Evolutionary conservation across 2,329 filamentous ascomycete species (phyloP), one percentile per base, ranked within the genome.

Genomic region (Malbranchea zuffiana): DNA sequence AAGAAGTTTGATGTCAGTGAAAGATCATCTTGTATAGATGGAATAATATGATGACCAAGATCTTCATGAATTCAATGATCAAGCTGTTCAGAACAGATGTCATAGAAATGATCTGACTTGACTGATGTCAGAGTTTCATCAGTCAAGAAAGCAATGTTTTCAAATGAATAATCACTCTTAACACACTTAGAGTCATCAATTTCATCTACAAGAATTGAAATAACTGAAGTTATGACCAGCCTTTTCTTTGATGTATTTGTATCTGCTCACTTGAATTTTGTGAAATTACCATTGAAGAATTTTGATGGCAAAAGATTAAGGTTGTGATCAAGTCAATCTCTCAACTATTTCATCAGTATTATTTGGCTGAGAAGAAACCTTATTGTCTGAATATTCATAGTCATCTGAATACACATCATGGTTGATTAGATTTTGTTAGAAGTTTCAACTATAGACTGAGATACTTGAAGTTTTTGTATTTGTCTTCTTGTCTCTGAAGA

Each of bases 361-460:
- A 11, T 38, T 39, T 42, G 53, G 56, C 39, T 49, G 44, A 30
- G 49, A 19, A 11, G 53, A 42, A 20, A 41, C 30, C 29, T 39
- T 30, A 12, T 47, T 49, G 47, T 50, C 40, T 5, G 39, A 46
- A 40, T 48, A 50, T 27, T 40, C 42, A 21, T 50, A 51, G 16
- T 35, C 47, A 28, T 40, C 23, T 21, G 54, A 42, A 34, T 59
- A 55, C 21, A 64, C 43, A 7, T 35, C 37, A 42, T 53, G 27
- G 37, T 65, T 54, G 36, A 56, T 53, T 24, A 65, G 44, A 34
- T 60, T 48, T 37, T 57, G 52, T 35, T 60, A 48, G 47, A 63
- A 64, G 37, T 48, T 43, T 32, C 46, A 44, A 43, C 56, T 42
- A 41, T 62, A 60, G 1, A 25, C 17, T 6, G 23, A 8, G 6